These are phyloP conservation scores for Sphaerulina populicola DNA, from an alignment of 2,329 filamentous ascomycete genomes.

Conservation along the genomic window DNA sequence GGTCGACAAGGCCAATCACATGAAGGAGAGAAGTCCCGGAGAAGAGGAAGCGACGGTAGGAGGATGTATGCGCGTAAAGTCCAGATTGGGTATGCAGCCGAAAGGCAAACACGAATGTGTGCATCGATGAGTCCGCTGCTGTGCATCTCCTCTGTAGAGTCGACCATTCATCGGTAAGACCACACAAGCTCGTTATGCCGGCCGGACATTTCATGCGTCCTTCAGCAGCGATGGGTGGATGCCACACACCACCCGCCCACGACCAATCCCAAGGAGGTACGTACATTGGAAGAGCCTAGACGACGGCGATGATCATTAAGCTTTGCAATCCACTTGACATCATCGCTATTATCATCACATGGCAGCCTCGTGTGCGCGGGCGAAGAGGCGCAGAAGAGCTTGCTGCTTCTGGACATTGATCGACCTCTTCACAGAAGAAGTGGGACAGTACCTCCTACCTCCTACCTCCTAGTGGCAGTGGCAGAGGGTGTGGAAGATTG, in stretches of 20 bases:
- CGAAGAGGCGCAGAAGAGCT: not conserved
- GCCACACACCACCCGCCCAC: not conserved
- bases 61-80: not conserved
- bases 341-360: not conserved
- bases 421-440: not conserved
- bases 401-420: not conserved
- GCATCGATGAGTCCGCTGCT: not conserved
- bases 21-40: not conserved
- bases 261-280: not conserved
- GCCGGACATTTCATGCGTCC: too few relatives aligned
- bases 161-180: too few relatives aligned
- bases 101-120: not conserved
- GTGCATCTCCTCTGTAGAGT: not conserved
- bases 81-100: not conserved
- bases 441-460: too few relatives aligned
- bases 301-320: not conserved
- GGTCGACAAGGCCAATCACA: not conserved
- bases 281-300: not conserved
- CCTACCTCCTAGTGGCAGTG: too few relatives aligned
- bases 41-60: not conserved
- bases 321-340: not conserved
- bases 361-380: not conserved
- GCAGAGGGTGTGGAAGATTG: not conserved
- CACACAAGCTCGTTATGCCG: too few relatives aligned
- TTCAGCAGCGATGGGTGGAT: too few relatives aligned